Conservation (phyloP, 2,329 filamentous ascomycete species). For the Alternaria triticina region DNA sequence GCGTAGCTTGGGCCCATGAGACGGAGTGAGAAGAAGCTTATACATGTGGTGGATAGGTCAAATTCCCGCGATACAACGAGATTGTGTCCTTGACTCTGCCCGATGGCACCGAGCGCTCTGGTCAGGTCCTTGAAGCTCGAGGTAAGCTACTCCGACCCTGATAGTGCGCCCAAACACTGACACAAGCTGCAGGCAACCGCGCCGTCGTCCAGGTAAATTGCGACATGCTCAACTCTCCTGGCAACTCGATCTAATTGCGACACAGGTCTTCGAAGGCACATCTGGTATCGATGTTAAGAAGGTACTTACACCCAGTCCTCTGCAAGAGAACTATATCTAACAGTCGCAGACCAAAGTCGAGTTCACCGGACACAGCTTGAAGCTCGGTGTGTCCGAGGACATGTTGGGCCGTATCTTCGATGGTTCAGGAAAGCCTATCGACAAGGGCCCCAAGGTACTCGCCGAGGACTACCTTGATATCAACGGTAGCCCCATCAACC, state of each 20-base stretch:
- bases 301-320: slow-evolving; percentile 53
- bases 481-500: slow-evolving; percentile 98
- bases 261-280: slow-evolving; percentile 94
- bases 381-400: slow-evolving; percentile 98
- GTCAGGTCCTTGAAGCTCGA: slow-evolving; percentile 96
- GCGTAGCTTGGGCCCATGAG: slow-evolving; percentile 45
- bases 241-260: slow-evolving; percentile 28
- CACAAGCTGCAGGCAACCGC: slow-evolving; percentile 71
- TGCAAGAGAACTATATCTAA: slow-evolving; percentile 25
- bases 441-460: slow-evolving; percentile 97
- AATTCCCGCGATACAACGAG: slow-evolving; percentile 97
- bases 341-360: slow-evolving; percentile 84
- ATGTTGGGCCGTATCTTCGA: slow-evolving; percentile 99
- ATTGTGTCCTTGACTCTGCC: slow-evolving; percentile 95
- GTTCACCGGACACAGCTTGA: slow-evolving; percentile 95
- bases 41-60: slow-evolving; percentile 68
- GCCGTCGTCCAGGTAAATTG: slow-evolving; percentile 86
- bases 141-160: slow-evolving; percentile 62
- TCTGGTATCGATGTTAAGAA: slow-evolving; percentile 98
- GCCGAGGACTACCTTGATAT: slow-evolving; percentile 99
- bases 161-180: slow-evolving; percentile 21
- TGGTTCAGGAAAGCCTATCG: slow-evolving; percentile 95
- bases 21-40: slow-evolving; percentile 26
- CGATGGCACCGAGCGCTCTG: slow-evolving; percentile 91
- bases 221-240: background rate